Base-by-base conservation (phyloP, 192 early-diverging fungal genomes). In the Coemansia sp. region DNA sequence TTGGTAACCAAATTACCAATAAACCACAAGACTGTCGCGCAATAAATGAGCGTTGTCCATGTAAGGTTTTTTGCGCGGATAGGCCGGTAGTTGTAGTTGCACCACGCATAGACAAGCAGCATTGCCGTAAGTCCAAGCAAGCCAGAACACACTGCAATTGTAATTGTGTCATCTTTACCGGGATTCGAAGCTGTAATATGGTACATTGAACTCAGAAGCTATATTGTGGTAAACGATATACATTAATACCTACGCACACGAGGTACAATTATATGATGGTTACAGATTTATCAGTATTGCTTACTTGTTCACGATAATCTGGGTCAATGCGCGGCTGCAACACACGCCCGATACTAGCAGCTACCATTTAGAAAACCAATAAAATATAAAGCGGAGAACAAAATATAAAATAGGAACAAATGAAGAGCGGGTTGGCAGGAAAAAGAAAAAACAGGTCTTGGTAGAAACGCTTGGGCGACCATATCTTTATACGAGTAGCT, bases 21-120 rank as follows among this genome's bases (percentile, higher is more conserved):
- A n/a, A 76, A 76, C 74, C 74, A 76, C 13, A 76, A 65, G 4
- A 76, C 59, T 5, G 64, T 65, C 16, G 74, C 24, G 1, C 65
- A 50, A 39, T 76, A 69, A 4, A 76, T 70, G 3, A 57, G 52
- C 43, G 74, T 71, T 24, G 64, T 67, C 68, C 64, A 66, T 16
- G 58, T 45, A 27, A 76, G 43, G 52, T 76, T 76, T 8, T 76
- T 76, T 18, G 74, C 74, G 18, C 74, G 74, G n/a, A 76, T 76
- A 18, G 74, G 74, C 24, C 65, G 60, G 38, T 67, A 76, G 38
- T 57, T 70, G 51, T 54, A 51, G 61, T 76, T 76, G 20, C 62
- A 41, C 74, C 74, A 76, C 1, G 74, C 68, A 27, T 64, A 71
- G 3, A 59, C 37, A 6, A 76, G 52, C 51, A 71, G 50, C 9